Evolutionary conservation across 306 rosid genomes (phyloP), one percentile per base, ranked within the genome.

Genomic region (Pachyrhizus erosus): DNA sequence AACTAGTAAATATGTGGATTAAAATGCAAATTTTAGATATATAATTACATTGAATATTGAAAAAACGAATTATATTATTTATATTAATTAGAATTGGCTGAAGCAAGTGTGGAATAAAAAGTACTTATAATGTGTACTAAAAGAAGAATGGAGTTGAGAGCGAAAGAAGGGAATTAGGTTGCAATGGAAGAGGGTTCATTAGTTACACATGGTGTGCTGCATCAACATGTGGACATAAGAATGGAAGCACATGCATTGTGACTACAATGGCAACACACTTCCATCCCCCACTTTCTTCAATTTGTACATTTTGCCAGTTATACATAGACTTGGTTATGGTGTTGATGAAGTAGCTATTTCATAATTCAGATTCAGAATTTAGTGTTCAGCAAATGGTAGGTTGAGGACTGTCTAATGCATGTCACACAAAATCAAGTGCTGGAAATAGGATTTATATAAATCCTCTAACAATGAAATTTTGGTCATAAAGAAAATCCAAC

Each of bases 211-310:
- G 82, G 73, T 43, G 43, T 62, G 70, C 33, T 39, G 57, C 40
- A 13, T n/a, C 23, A 20, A 60, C 95, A 84, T 86, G 91, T 82
- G 88, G 72, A 52, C 82, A 37, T 18, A 88, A 81, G 83, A 70
- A 34, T 54, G 57, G 31, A 58, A 64, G 68, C 88, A 90, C 77
- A 75, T 89, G 92, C 79, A 14, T 14, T 80, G 79, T 46, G 78
- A 61, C 80, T 48, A 51, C 74, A 54, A 42, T 64, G 55, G 66
- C 83, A 58, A 61, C 81, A 68, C 72, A 78, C 85, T 71, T 43
- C 18, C 5, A 37, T 7, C 78, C 34, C 24, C 11, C 33, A 57
- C 80, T 80, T 52, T 80, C 58, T 17, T 23, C 5, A 49, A 64
- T 55, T 40, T 65, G 40, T 31, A 86, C 78, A 10, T 70, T 75